Evolutionary conservation across 2,329 filamentous ascomycete species (phyloP), one percentile per base, ranked within the genome.

Genomic region (Penicillium sp.): DNA sequence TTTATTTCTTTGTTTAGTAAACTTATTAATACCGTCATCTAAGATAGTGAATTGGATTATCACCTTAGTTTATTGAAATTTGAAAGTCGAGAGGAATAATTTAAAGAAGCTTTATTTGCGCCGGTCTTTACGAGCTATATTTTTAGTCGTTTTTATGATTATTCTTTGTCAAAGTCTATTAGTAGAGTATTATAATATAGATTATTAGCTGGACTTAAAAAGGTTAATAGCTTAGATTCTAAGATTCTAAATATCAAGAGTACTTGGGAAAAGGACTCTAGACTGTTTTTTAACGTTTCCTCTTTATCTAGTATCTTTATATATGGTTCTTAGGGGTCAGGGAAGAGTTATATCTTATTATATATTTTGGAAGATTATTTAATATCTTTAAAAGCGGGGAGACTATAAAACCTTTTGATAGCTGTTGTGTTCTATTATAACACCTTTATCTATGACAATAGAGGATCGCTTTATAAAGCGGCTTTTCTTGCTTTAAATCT

Each of bases 361-460:
- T 64, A 61, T 16, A 49, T 80, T 51, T 65, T 80, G 0, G 85
- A 88, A 62, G 85, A 83, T 57, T 85, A 80, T 34, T 70, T 88
- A 0, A 69, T 84, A 1, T 61, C 67, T 0, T 80, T 75, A 0
- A 61, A 67, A 0, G 72, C 80, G 0, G 81, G 79, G 1, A 34
- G 22, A 7, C 50, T 61, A 10, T 13, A 29, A 2, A 59, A 45
- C 3, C 61, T 59, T 1, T 70, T 88, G 0, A 82, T 83, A 0
- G 85, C 82, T 0, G 70, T 89, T 0, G 80, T 89, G 0, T 88
- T 89, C 45, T 84, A 88, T 56, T 88, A 86, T 54, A 83, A 87
- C 57, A 78, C 77, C 0, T 83, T 82, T 56, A 75, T 77, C 11
- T 81, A 77, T 0, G 77, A 81, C 41, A 62, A 66, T 0, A 71